Conservation (phyloP, 257 asterid species). For the Catharanthus roseus region DNA sequence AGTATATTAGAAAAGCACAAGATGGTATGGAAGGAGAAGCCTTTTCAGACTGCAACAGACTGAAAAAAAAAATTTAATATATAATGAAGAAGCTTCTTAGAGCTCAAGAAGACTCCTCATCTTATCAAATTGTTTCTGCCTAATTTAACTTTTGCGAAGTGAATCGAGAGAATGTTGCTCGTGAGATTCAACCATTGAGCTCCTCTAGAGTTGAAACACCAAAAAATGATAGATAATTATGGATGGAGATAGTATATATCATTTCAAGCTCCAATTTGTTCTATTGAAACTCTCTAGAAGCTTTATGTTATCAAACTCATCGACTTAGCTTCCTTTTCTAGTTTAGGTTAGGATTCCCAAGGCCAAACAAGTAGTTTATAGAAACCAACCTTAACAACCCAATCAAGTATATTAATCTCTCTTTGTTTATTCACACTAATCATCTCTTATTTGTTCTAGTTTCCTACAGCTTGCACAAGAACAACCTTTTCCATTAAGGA, state of each 20-base stretch:
- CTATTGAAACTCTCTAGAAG: not conserved
- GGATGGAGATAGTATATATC: not conserved
- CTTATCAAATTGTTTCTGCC: not conserved
- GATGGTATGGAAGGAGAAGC: not conserved
- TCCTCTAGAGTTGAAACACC: not conserved
- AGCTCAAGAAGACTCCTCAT: not conserved
- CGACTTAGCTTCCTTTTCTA: not conserved
- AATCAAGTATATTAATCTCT: not conserved
- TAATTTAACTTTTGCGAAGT: not conserved
- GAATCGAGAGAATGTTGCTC: not conserved
- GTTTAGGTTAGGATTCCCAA: not conserved
- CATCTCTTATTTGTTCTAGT: not conserved
- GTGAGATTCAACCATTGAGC: not conserved
- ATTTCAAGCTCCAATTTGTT: not conserved
- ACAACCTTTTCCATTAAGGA: not conserved
- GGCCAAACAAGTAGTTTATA: not conserved
- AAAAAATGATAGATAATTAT: too few species aligned
- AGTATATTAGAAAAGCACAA: not conserved
- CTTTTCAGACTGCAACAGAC: not conserved
- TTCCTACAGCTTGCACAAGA: not conserved
- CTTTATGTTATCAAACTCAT: not conserved
- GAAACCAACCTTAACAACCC: not conserved
- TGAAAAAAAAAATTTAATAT: not conserved
- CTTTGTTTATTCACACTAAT: not conserved
- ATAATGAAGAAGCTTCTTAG: slow-evolving; percentile 3